Base-by-base conservation (phyloP, 164 flowering plant genomes). In the Tetracentron sinense region DNA sequence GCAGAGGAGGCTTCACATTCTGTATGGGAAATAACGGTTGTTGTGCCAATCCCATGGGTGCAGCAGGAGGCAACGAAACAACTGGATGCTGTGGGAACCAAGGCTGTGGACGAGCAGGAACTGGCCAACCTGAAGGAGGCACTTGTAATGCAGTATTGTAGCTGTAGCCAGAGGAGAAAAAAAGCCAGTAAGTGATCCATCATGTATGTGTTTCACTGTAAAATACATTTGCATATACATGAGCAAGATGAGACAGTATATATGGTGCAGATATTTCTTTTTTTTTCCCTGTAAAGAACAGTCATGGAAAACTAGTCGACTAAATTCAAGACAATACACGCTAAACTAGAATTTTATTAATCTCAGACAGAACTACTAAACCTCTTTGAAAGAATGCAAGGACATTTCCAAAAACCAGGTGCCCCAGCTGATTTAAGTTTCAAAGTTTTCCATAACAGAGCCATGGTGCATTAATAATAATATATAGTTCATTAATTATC, bases 1-100 rank as follows among this genome's bases (percentile, higher is more conserved):
- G 68, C 54, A 80, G 15, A 53, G 85, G 75, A 42, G 83, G 83
- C 47, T 74, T 75, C 63, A 74, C 60, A 73, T 65, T 79, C 64
- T 93, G 98, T 58, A 93, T 85, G 25, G 98, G 97, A 75, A 93
- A 90, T 69, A 90, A 67, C 31, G 98, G 98, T 65, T 80, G 92
- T 44, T 77, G 90, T 27, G 75, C 57, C 69, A 81, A 68, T 22
- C 85, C 85, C 64, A 72, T 23, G 35, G 86, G 79, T 4, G 70
- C 70, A 69, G 78, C 67, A 50, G 83, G 79, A 53, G 90, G 82
- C 47, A 78, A 52, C 61, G 85, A 74, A 69, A 70, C 78, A 46
- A 79, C 76, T 42, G 85, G 79, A 72, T 69, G 78, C 54, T 68
- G 92, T 25, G 85, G 81, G 61, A 68, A 86, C 97, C 96, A 89